Evolutionary conservation across 441 rosid genomes (phyloP).

Genomic region (Adansonia madagascariensis): DNA sequence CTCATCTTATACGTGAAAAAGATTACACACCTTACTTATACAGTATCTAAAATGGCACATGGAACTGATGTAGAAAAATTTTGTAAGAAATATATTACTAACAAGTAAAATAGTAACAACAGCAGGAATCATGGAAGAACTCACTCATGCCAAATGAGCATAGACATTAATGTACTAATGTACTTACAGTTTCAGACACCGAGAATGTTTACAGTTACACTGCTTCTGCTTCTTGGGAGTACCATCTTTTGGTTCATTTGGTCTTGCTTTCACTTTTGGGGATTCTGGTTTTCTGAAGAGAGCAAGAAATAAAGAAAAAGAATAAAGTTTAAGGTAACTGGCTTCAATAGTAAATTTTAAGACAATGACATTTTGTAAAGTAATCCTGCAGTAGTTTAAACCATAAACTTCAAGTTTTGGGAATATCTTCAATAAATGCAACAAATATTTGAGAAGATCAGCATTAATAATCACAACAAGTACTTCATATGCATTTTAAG

Average conservation of each 20-base stretch:
- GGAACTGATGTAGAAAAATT: not conserved
- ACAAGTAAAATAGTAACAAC: not conserved
- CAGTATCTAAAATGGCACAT: not conserved
- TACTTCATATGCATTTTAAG: not conserved
- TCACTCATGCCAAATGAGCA: not conserved
- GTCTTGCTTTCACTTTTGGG: conserved; percentile 74
- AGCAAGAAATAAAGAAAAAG: conserved; percentile 13
- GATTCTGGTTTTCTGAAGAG: conserved; percentile 79
- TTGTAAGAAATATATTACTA: not conserved
- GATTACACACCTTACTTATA: not conserved
- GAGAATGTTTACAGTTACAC: conserved; percentile 96
- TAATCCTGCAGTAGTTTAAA: conserved; percentile 2
- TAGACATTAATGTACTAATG: not conserved
- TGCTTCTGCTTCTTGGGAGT: conserved; percentile 96
- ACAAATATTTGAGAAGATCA: conserved; percentile 12
- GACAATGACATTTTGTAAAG: not conserved
- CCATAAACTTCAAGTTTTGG: not conserved
- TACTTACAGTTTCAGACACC: conserved; percentile 94
- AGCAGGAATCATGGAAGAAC: not conserved
- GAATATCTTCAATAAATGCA: conserved; percentile 19
- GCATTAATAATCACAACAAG: not conserved
- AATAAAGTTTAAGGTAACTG: not conserved
- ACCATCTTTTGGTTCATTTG: conserved; percentile 79
- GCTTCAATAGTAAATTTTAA: not conserved
- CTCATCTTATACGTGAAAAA: not conserved